Conservation (phyloP, 345 rosid genomes). For the Orychophragmus violaceus region DNA sequence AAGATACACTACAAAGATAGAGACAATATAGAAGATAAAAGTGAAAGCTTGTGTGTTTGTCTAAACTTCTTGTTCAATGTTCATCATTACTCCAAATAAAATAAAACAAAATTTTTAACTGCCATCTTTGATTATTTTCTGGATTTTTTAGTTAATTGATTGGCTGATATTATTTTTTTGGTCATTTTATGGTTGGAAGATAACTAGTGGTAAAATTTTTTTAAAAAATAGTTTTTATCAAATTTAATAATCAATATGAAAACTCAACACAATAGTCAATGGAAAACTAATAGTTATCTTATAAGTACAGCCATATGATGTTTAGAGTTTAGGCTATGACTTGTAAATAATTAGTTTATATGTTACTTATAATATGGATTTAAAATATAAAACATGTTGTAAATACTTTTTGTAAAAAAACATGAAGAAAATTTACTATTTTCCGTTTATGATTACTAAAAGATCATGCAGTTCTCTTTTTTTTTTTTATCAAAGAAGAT, state of each 20-base stretch:
- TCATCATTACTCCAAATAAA: not conserved
- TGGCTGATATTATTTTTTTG: too few species aligned
- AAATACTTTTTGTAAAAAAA: not conserved
- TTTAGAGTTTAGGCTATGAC: not conserved
- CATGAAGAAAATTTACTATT: too few species aligned
- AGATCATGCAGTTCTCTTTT: too few species aligned
- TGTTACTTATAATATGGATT: not conserved
- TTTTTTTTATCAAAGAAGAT: too few species aligned
- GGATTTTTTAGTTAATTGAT: not conserved
- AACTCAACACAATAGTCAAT: not conserved
- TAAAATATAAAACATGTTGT: not conserved
- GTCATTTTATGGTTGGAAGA: too few species aligned
- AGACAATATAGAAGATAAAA: constrained; percentile 1
- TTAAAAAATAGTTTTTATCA: too few species aligned
- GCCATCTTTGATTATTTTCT: too few species aligned
- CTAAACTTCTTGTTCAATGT: constrained; percentile 12
- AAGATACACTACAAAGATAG: constrained; percentile 22
- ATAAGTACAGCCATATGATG: not conserved
- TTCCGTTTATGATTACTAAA: too few species aligned
- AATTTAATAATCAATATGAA: too few species aligned
- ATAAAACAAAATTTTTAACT: too few species aligned
- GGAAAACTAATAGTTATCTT: not conserved
- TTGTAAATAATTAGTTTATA: not conserved
- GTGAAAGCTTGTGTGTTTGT: constrained; percentile 9
- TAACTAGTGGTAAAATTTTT: too few species aligned